Evolutionary conservation across 805 yeast genomes (phyloP), one percentile per base, ranked within the genome.

Genomic region (Millerozyma miso): DNA sequence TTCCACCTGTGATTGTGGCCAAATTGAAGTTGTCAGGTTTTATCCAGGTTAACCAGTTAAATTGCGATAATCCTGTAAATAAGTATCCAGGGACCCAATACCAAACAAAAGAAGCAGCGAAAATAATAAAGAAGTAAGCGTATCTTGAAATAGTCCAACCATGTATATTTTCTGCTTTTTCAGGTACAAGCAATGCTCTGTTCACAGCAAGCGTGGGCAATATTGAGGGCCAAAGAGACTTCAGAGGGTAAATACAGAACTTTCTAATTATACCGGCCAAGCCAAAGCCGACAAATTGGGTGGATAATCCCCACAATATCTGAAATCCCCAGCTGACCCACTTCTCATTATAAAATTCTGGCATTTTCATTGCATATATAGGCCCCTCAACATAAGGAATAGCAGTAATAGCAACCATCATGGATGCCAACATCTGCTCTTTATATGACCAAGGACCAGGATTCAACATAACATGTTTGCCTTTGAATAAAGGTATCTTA

Each of bases 381-480:
- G 40, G 40, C n/a, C 41, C 40, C 29, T 39, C 43, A 13, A 43
- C 33, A 29, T 39, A 35, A 12, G 43, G 40, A n/a, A 40, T 39
- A 14, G 37, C 14, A 3, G 43, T 29, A 18, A 40, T 37, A 5
- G 46, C 31, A 6, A 36, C 34, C 37, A 45, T 36, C 44, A 71
- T 53, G 5, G 87, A 77, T 1, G 83, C 67, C 44, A 83, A 69
- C 81, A 80, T 79, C 57, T 82, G 88, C 52, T 81, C 87, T 54
- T 81, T 81, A 48, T 59, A 67, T 20, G 70, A 63, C 83, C 85
- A 83, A 10, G 83, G 83, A 8, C 86, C 84, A 2, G 83, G 83
- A 56, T 79, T 79, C 41, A 81, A 56, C 5, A 70, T 65, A 44
- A 60, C 52, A 49, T 69, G 63, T 20, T 53, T 62, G 39, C 80